Conservation (phyloP, 768 basidiomycete genomes). For the Phanerochaete sordida region DNA sequence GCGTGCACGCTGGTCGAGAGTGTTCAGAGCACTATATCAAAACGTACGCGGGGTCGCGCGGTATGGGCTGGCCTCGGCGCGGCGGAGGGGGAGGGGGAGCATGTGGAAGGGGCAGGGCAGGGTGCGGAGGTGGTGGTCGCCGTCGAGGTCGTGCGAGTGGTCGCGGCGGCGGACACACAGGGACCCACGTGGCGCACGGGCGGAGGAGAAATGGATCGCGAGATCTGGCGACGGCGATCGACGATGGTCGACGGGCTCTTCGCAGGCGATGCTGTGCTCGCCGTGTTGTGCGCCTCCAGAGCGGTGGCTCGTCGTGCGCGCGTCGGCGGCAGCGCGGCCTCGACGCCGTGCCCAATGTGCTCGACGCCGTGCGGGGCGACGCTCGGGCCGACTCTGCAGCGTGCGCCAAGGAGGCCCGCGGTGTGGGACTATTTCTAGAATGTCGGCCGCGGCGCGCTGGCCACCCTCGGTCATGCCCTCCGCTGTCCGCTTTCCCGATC, state of each 20-base stretch:
- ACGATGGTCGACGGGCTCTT: background rate
- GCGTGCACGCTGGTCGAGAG: background rate
- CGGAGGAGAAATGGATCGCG: background rate
- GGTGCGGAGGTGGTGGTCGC: too few species aligned
- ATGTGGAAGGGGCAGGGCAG: background rate
- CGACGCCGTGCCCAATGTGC: too few species aligned
- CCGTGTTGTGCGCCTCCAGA: too few species aligned
- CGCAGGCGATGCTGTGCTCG: background rate
- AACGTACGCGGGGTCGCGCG: background rate
- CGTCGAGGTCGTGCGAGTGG: too few species aligned
- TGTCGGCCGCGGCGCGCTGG: too few species aligned
- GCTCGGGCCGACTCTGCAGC: too few species aligned
- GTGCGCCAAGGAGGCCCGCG: too few species aligned
- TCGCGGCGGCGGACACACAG: background rate
- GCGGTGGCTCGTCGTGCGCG: too few species aligned
- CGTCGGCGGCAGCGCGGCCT: too few species aligned
- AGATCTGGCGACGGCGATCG: background rate
- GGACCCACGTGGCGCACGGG: background rate
- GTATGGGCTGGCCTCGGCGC: too few species aligned
- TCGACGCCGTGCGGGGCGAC: too few species aligned
- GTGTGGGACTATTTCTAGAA: background rate
- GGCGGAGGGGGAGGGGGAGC: too few species aligned
- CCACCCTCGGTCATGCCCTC: background rate
- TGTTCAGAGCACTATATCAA: background rate
- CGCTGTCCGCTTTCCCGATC: background rate